phyloP scores from a whole-genome alignment of 257 asterid genomes.

The Solanum etuberosum region DNA sequence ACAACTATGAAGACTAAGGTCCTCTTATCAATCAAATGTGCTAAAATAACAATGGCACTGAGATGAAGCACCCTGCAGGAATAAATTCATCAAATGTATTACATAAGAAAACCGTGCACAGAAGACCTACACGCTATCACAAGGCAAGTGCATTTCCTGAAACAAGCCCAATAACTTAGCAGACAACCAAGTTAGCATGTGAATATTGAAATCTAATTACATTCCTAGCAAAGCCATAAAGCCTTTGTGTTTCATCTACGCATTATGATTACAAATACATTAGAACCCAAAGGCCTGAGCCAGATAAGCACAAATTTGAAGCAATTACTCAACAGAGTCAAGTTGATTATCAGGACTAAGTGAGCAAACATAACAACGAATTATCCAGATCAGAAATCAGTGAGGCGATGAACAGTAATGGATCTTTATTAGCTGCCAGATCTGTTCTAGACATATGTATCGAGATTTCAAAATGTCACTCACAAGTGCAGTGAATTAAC shows the following conservation, averaged over 20 bases:
- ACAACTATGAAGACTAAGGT: background rate
- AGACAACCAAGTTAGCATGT: background rate
- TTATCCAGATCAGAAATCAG: background rate
- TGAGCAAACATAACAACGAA: background rate
- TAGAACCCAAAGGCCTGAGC: background rate
- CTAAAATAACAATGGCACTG: background rate
- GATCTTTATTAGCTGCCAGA: background rate
- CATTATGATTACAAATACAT: background rate
- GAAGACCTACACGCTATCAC: background rate
- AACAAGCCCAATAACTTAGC: background rate
- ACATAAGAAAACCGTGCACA: background rate
- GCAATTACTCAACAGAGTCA: background rate
- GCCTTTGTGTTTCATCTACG: background rate
- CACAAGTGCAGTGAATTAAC: slow-evolving; percentile 82
- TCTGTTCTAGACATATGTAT: background rate
- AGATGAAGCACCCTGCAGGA: background rate
- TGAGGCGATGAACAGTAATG: background rate
- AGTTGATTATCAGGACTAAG: background rate
- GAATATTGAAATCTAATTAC: background rate
- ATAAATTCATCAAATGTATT: background rate
- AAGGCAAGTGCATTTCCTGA: background rate
- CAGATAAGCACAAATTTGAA: background rate
- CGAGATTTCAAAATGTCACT: slow-evolving; percentile 16
- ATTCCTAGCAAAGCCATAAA: background rate
- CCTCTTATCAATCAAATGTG: background rate